These are phyloP conservation scores for Pestalotiopsis fici DNA, from an alignment of 2,329 filamentous ascomycete genomes.

Conservation along the genomic window DNA sequence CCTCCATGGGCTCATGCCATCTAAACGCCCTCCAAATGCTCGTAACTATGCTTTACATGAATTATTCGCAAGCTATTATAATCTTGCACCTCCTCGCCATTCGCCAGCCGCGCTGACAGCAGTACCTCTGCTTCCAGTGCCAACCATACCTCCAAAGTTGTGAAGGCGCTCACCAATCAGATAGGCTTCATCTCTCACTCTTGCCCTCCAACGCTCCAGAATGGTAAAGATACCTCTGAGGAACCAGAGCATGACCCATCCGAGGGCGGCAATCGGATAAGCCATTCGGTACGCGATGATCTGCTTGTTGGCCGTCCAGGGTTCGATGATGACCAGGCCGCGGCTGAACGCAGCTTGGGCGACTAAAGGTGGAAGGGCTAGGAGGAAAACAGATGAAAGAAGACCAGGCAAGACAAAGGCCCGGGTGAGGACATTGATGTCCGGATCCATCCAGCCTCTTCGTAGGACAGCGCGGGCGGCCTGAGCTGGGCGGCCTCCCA, in stretches of 20 bases:
- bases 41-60: background rate
- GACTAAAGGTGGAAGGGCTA: slow-evolving; percentile 64
- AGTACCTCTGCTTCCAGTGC: background rate
- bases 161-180: slow-evolving; percentile 92
- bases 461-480: slow-evolving; percentile 75
- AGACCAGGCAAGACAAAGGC: slow-evolving; percentile 81
- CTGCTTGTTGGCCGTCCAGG: slow-evolving; percentile 22
- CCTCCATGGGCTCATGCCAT: background rate
- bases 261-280: slow-evolving; percentile 67
- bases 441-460: slow-evolving; percentile 76
- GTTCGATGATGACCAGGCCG: slow-evolving; percentile 19
- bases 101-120: background rate
- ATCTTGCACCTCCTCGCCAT: background rate
- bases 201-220: slow-evolving; percentile 74
- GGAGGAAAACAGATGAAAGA: slow-evolving; percentile 60
- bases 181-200: slow-evolving; percentile 93
- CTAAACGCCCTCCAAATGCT: background rate
- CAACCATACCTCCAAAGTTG: slow-evolving; percentile 62
- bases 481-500: slow-evolving; percentile 69
- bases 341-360: slow-evolving; percentile 50
- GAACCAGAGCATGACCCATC: slow-evolving; percentile 44
- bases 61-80: slow-evolving; percentile 1
- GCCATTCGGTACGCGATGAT: slow-evolving; percentile 56
- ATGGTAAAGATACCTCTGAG: slow-evolving; percentile 59
- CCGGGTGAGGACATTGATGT: slow-evolving; percentile 77